phyloP scores from a whole-genome alignment of 371 early-diverging fungal species.

The Parasitella parasitica region DNA sequence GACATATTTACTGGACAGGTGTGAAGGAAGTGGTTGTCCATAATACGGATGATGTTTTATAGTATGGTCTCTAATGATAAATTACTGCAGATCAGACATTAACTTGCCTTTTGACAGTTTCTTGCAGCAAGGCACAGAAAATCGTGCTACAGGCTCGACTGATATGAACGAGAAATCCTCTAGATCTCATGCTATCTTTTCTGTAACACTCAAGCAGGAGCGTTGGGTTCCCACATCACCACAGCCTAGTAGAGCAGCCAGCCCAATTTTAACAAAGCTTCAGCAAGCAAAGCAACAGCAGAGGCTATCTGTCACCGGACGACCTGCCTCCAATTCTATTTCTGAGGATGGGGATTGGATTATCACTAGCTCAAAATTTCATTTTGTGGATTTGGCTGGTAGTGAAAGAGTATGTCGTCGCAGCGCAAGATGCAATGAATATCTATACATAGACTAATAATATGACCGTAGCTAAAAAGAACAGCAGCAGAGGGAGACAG shows the following conservation, averaged over 20 bases:
- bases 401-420: slow-evolving; percentile 80
- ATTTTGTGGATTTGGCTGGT: slow-evolving; percentile 99
- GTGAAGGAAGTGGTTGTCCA: slow-evolving; percentile 79
- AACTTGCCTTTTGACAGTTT: slow-evolving; percentile 40
- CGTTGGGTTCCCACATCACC: slow-evolving; percentile 43
- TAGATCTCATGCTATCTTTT: slow-evolving; percentile 98
- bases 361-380: slow-evolving; percentile 80
- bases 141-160: slow-evolving; percentile 92
- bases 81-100: background rate
- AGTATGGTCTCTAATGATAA: slow-evolving; percentile 34
- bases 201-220: slow-evolving; percentile 83
- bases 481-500: slow-evolving; percentile 95
- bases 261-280: slow-evolving; percentile 30
- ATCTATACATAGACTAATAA: background rate
- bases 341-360: slow-evolving; percentile 52
- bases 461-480: slow-evolving; percentile 70
- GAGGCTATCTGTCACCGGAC: background rate
- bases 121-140: slow-evolving; percentile 76
- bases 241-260: slow-evolving; percentile 21
- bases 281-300: slow-evolving; percentile 1
- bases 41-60: slow-evolving; percentile 78
- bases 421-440: background rate
- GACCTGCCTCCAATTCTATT: background rate
- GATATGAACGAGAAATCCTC: slow-evolving; percentile 97
- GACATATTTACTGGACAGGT: slow-evolving; percentile 90